Conservation (phyloP, 306 rosid genomes). For the Cercis canadensis region DNA sequence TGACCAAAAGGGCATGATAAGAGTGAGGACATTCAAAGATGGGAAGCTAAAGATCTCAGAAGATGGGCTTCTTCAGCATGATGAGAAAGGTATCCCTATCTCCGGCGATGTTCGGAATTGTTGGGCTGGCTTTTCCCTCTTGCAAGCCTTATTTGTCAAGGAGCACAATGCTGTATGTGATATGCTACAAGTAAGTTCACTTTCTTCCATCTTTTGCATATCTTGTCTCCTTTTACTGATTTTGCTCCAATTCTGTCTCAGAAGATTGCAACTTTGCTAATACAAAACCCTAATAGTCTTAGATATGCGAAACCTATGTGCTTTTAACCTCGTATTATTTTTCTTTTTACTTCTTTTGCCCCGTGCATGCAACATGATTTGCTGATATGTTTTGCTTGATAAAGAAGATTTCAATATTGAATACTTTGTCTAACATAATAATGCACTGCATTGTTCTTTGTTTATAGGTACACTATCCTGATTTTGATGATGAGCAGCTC, state of each 20-base stretch:
- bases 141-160: conserved; percentile 72
- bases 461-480: conserved; percentile 54
- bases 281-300: not conserved
- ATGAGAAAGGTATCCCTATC: conserved; percentile 68
- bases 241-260: not conserved
- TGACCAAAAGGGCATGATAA: conserved; percentile 53
- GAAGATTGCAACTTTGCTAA: not conserved
- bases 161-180: conserved; percentile 85
- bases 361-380: too few species aligned
- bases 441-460: conserved; percentile 18
- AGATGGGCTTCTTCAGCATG: conserved; percentile 72
- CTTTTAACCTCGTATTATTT: too few species aligned
- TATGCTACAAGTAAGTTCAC: conserved; percentile 58
- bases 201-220: not conserved
- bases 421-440: not conserved
- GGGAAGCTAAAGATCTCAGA: conserved; percentile 67
- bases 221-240: conserved; percentile 7
- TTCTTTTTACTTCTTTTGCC: too few species aligned
- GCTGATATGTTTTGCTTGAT: too few species aligned
- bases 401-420: too few species aligned
- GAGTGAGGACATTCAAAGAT: conserved; percentile 70
- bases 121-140: conserved; percentile 76
- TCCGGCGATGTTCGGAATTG: conserved; percentile 80
- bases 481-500: conserved; percentile 70
- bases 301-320: too few species aligned